A percentile compares a stretch with the other conserved stretches of the same genome.
phyloP scores from a whole-genome alignment of 164 flowering plant genomes.

The Vitis amurensis region DNA sequence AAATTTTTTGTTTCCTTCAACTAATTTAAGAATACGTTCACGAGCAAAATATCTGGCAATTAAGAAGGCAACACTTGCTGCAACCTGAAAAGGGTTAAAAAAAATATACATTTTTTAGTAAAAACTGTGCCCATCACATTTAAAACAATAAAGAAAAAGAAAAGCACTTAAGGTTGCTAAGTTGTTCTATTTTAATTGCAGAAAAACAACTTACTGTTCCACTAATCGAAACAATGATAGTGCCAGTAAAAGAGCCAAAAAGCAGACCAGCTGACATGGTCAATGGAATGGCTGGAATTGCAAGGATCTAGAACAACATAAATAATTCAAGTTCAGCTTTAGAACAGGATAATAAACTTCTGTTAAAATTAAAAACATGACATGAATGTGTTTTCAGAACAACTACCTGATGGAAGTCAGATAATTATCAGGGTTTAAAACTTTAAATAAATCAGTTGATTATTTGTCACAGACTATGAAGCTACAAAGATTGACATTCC shows the following conservation, averaged over 20 bases:
- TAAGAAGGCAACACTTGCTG: constrained; percentile 92
- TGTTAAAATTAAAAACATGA: too few relatives aligned
- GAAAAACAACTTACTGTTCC: constrained; percentile 75
- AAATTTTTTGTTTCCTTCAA: constrained; percentile 94
- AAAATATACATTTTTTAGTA: background rate
- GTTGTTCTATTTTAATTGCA: background rate
- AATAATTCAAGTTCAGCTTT: constrained; percentile 7
- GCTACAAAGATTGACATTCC: too few relatives aligned
- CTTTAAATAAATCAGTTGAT: too few relatives aligned
- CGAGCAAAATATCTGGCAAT: constrained; percentile 99
- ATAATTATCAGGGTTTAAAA: too few relatives aligned
- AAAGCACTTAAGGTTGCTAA: background rate
- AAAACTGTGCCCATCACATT: too few relatives aligned
- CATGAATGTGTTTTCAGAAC: too few relatives aligned
- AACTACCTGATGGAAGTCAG: too few relatives aligned
- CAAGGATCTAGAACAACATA: constrained; percentile 63
- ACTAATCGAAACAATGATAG: constrained; percentile 90
- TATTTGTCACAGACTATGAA: too few relatives aligned
- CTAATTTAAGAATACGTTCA: constrained; percentile 92
- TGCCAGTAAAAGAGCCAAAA: constrained; percentile 80
- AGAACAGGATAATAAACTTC: background rate
- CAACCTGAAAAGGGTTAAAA: constrained; percentile 56
- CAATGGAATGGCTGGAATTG: constrained; percentile 96
- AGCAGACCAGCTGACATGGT: constrained; percentile 99
- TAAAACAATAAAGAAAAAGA: background rate